These are phyloP conservation scores for Scortechinia acanthostroma DNA, from an alignment of 2,329 filamentous ascomycete genomes.

Conservation along the genomic window DNA sequence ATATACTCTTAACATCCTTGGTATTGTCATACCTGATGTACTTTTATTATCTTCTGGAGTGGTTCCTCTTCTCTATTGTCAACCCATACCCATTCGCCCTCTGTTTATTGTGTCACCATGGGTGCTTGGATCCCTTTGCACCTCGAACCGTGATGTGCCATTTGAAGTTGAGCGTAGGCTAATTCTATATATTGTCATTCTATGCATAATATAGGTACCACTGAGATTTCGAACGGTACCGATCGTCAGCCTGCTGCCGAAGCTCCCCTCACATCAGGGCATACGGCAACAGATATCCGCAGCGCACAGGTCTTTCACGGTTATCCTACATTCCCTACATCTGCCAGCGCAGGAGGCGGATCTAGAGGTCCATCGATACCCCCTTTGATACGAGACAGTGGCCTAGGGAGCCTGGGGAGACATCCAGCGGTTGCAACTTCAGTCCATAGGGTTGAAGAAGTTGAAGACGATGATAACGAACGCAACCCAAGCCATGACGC, in stretches of 20 bases:
- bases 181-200: conserved; percentile 1
- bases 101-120: too few species aligned
- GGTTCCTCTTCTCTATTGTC: conserved; percentile 1
- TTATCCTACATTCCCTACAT: neutral
- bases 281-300: neutral
- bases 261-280: neutral
- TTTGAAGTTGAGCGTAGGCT: neutral
- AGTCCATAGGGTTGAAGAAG: neutral
- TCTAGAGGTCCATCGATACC: too few species aligned
- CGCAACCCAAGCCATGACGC: neutral
- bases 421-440: neutral
- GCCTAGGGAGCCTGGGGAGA: neutral
- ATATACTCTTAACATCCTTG: neutral
- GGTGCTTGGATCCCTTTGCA: too few species aligned
- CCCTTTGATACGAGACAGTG: neutral
- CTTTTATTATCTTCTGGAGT: neutral
- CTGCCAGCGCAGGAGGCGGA: neutral
- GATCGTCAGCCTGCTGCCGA: neutral
- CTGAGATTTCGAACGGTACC: neutral
- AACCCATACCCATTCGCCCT: too few species aligned
- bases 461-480: neutral
- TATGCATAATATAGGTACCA: neutral
- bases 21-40: neutral
- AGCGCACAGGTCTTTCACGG: neutral
- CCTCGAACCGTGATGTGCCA: too few species aligned